Percentiles rank a stretch among this genome's conserved stretches.
phyloP scores from a whole-genome alignment of 164 flowering plant species.

The Cinnamomum chago region DNA sequence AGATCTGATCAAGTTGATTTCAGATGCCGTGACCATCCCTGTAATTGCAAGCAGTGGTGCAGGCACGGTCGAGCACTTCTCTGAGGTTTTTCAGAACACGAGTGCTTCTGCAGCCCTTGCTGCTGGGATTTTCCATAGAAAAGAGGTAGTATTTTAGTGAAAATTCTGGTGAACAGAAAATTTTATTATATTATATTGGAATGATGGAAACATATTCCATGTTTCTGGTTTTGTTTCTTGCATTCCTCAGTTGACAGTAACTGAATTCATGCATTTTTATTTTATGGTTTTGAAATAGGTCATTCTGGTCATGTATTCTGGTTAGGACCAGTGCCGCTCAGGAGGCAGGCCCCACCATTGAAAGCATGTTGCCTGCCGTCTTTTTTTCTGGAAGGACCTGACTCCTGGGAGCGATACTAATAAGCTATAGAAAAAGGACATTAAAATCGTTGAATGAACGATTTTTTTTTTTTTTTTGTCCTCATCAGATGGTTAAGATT shows the following conservation, averaged over 20 bases:
- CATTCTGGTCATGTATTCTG: neutral
- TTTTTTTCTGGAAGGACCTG: too few relatives aligned
- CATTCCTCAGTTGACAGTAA: too few relatives aligned
- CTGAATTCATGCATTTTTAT: too few relatives aligned
- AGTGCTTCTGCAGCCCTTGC: slow-evolving; percentile 99
- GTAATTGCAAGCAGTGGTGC: slow-evolving; percentile 99
- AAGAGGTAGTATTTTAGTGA: slow-evolving; percentile 57
- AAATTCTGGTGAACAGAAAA: neutral
- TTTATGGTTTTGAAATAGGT: neutral
- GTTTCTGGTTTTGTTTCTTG: neutral
- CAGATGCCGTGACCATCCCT: slow-evolving; percentile 93
- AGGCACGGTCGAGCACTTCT: slow-evolving; percentile 78
- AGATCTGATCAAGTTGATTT: slow-evolving; percentile 71
- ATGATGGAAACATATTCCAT: neutral
- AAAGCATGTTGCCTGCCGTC: too few relatives aligned
- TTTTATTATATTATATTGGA: neutral
- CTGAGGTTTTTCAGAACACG: slow-evolving; percentile 79
- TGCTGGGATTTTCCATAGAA: slow-evolving; percentile 95
- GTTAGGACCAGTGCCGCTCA: neutral
- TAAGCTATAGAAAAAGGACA: too few relatives aligned
- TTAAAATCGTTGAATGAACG: too few relatives aligned
- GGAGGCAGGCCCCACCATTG: neutral
- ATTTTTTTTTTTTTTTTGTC: too few relatives aligned
- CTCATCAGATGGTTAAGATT: too few relatives aligned
- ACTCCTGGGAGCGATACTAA: too few relatives aligned